Evolutionary conservation across 257 asterid genomes (phyloP), one percentile per base, ranked within the genome.

Genomic region (Solanum arcanum): DNA sequence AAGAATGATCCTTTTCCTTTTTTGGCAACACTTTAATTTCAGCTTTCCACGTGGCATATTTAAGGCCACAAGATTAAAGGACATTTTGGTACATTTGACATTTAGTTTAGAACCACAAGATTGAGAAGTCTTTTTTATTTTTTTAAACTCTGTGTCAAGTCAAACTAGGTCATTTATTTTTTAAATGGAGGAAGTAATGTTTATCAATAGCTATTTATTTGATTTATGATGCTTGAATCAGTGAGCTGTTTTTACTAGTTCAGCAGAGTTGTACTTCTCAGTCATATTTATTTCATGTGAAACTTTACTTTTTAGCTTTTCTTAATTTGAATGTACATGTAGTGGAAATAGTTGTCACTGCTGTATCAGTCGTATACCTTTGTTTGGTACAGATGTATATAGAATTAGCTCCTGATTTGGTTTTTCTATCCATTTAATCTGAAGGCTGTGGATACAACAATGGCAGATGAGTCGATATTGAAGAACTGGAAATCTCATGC

Each of bases 401-500:
- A 74, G 29, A 70, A 18, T 88, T 90, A 84, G 20, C 78, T 25
- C 70, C 76, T 74, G 49, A 81, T 62, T 76, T 81, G 86, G 85
- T 86, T 84, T 83, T 46, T 86, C 81, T 60, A 41, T 80, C 46
- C 87, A 85, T 41, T 83, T 90, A 86, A 81, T 86, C 39, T 91
- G 94, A 87, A 94, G 98, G 97, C 83, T 69, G 56, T 85, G 80
- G 90, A 91, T 87, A 73, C 91, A 87, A 88, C 92, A 86, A 92
- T 91, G 88, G 94, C 95, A 60, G 95, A 93, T 60, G 97, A 94
- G 84, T 44, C 90, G 82, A 93, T 94, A 16, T 90, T 92, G 66
- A 88, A 74, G 86, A 97, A 92, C 93, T 95, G 99, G 99, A 97
- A 93, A 91, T 94, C 97, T 88, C 99, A 94, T 75, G 97, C 94